A percentile compares a stretch with the other conserved stretches of the same genome.
Conservation (phyloP, 768 basidiomycete genomes). For the Leccinum subgranulosum region DNA sequence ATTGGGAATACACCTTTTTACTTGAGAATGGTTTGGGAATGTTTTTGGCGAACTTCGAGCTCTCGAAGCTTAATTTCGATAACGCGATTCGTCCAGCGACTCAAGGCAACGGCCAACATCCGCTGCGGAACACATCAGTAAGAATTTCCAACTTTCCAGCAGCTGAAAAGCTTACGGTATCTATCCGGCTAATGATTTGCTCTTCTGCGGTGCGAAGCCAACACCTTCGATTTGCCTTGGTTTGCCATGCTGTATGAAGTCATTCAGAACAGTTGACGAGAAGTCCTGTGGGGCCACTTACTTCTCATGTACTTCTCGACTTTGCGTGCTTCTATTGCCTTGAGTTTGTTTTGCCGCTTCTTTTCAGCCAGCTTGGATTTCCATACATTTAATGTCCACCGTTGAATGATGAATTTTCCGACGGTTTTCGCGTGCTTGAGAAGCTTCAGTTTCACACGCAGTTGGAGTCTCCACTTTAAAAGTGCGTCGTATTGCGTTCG, state of each 20-base stretch:
- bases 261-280: slow-evolving; percentile 3
- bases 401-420: slow-evolving; percentile 47
- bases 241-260: slow-evolving; percentile 45
- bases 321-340: slow-evolving; percentile 39
- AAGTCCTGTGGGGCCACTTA: slow-evolving; percentile 28
- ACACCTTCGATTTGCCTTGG: slow-evolving; percentile 35
- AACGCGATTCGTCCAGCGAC: slow-evolving; percentile 68
- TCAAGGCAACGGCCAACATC: slow-evolving; percentile 44
- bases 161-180: slow-evolving; percentile 35
- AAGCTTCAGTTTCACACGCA: slow-evolving; percentile 48
- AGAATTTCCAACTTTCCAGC: neutral
- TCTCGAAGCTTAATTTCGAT: slow-evolving; percentile 73
- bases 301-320: slow-evolving; percentile 27
- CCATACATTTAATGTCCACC: slow-evolving; percentile 51
- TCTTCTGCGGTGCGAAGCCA: slow-evolving; percentile 45
- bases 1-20: slow-evolving; percentile 22
- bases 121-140: slow-evolving; percentile 39
- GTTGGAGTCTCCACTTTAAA: slow-evolving; percentile 52
- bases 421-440: slow-evolving; percentile 54
- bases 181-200: slow-evolving; percentile 36
- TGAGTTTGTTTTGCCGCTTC: slow-evolving; percentile 42
- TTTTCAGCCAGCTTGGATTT: slow-evolving; percentile 42
- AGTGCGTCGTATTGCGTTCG: slow-evolving; percentile 43
- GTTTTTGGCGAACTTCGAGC: slow-evolving; percentile 55
- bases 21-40: slow-evolving; percentile 37